phyloP scores from a whole-genome alignment of 164 flowering plant species.

The Kalanchoe fedtschenkoi region DNA sequence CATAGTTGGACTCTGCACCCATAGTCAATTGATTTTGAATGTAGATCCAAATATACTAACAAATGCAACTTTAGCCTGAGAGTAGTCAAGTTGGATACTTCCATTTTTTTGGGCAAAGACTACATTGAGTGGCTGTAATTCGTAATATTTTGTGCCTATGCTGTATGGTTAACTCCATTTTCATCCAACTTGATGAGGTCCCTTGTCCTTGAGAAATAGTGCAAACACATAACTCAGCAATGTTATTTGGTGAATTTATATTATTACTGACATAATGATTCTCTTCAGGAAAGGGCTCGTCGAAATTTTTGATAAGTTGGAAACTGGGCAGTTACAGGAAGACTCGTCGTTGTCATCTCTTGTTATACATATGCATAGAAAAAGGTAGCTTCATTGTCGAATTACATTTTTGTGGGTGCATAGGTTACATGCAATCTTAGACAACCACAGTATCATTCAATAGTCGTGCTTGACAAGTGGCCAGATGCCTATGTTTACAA shows the following conservation, averaged over 20 bases:
- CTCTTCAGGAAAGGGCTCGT: constrained; percentile 73
- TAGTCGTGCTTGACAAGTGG: not conserved
- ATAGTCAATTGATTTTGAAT: no score
- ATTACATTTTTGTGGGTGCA: not conserved
- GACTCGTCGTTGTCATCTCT: constrained; percentile 38
- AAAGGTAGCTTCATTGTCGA: constrained; percentile 35
- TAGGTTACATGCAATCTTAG: not conserved
- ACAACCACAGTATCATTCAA: not conserved
- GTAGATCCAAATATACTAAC: no score
- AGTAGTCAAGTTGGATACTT: not conserved
- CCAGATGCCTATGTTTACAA: not conserved
- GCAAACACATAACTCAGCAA: not conserved
- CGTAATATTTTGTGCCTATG: not conserved
- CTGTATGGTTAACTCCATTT: not conserved
- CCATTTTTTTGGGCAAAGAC: not conserved
- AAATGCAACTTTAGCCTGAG: not conserved
- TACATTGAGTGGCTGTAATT: not conserved
- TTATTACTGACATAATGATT: not conserved
- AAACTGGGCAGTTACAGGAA: constrained; percentile 49
- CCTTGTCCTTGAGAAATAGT: not conserved
- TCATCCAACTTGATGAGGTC: not conserved
- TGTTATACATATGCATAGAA: constrained; percentile 52
- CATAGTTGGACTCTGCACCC: no score
- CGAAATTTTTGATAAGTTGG: constrained; percentile 61
- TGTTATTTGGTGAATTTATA: not conserved